Percentiles rank a stretch among this genome's conserved stretches.
Conservation (phyloP, 164 flowering plant genomes). For the Buxus sempervirens region DNA sequence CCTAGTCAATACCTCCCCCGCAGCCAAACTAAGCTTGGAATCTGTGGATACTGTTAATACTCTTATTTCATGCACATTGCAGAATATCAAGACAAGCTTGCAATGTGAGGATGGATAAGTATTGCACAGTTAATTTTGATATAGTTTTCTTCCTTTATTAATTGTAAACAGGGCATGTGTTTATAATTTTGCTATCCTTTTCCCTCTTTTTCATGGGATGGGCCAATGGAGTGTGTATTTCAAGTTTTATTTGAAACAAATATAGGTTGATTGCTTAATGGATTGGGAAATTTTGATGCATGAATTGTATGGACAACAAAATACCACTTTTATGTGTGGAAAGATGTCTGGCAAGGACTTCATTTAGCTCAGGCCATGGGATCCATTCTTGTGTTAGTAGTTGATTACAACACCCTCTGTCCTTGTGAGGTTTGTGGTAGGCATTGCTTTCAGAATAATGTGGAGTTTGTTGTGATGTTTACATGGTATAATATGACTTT, state of each 20-base stretch:
- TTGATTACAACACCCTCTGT: too few relatives aligned
- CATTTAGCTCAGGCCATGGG: too few relatives aligned
- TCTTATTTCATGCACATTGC: constrained; percentile 67
- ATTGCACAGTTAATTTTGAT: constrained; percentile 1
- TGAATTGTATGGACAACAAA: too few relatives aligned
- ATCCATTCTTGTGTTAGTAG: too few relatives aligned
- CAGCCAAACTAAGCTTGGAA: constrained; percentile 63
- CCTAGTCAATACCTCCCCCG: constrained; percentile 55
- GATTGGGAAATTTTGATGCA: neutral
- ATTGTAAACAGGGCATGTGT: constrained; percentile 14
- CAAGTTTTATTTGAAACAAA: too few relatives aligned
- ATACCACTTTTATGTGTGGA: too few relatives aligned
- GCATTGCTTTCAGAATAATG: too few relatives aligned
- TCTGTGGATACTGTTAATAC: constrained; percentile 73
- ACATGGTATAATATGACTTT: too few relatives aligned
- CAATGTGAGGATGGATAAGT: constrained; percentile 76
- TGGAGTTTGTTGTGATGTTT: too few relatives aligned
- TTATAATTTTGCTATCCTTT: neutral
- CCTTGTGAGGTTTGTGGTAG: too few relatives aligned
- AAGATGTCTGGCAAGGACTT: too few relatives aligned
- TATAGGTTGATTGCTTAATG: neutral
- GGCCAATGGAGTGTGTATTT: too few relatives aligned
- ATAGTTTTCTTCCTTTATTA: constrained; percentile 11
- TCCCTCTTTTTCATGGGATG: neutral
- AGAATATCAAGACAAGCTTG: constrained; percentile 73